phyloP scores from a whole-genome alignment of 176 grass and related monocot genomes.

The Oryza coarctata region DNA sequence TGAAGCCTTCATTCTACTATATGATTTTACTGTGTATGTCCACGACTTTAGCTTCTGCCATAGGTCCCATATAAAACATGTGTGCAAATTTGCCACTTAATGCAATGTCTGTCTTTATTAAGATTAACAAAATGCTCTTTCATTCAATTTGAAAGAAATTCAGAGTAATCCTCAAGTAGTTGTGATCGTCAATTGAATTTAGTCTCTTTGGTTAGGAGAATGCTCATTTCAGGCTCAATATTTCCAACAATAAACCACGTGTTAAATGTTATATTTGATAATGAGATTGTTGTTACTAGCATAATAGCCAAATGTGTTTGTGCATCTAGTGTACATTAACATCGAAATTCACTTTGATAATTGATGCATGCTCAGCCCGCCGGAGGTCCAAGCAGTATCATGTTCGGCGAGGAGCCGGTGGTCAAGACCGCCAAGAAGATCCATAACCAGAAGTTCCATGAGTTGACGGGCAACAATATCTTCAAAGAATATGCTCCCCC shows the following conservation, averaged over 20 bases:
- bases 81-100: not conserved
- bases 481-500: conserved; percentile 30
- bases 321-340: not conserved
- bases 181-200: not conserved
- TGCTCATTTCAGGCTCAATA: not conserved
- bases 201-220: not conserved
- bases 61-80: not conserved
- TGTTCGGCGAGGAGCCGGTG: conserved; percentile 30
- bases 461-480: conserved; percentile 50
- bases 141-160: not conserved
- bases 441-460: conserved; percentile 53
- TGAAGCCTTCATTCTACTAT: not conserved
- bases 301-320: not conserved
- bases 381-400: conserved; percentile 40
- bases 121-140: not conserved
- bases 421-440: conserved; percentile 44
- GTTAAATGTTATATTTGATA: not conserved
- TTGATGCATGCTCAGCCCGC: conserved; percentile 23
- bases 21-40: not conserved
- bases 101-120: not conserved
- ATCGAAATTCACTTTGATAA: not conserved
- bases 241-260: not conserved
- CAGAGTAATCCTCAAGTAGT: not conserved
- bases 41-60: not conserved
- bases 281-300: too few species aligned